These are phyloP conservation scores for Prosopis cineraria DNA, from an alignment of 306 rosid species.

Conservation along the genomic window DNA sequence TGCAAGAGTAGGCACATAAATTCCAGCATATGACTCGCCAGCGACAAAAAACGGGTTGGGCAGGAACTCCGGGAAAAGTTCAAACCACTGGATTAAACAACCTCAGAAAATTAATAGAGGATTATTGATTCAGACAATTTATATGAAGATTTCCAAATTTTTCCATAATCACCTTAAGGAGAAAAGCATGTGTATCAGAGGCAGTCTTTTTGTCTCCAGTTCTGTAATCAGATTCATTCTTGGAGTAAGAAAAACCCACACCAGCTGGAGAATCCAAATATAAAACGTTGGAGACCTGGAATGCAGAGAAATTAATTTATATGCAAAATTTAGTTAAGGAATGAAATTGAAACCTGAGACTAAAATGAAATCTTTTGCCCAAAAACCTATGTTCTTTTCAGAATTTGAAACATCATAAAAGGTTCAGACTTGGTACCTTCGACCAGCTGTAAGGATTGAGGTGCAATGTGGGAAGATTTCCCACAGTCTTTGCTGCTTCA, in stretches of 20 bases:
- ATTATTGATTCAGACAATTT: slow-evolving; percentile 10
- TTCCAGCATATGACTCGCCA: slow-evolving; percentile 95
- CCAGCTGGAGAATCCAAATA: slow-evolving; percentile 99
- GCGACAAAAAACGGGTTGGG: slow-evolving; percentile 71
- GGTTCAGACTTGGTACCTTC: slow-evolving; percentile 54
- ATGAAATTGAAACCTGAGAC: not conserved
- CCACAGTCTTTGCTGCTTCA: slow-evolving; percentile 58
- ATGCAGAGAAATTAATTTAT: slow-evolving; percentile 33
- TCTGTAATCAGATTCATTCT: slow-evolving; percentile 57
- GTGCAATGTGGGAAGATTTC: slow-evolving; percentile 64
- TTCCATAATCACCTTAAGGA: slow-evolving; percentile 68
- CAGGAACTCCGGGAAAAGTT: slow-evolving; percentile 72
- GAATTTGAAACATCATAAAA: slow-evolving; percentile 1
- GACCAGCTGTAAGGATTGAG: slow-evolving; percentile 95
- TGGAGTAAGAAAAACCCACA: slow-evolving; percentile 85
- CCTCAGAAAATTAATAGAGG: slow-evolving; percentile 9
- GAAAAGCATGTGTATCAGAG: slow-evolving; percentile 73
- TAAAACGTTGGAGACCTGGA: slow-evolving; percentile 81
- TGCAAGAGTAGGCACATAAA: slow-evolving; percentile 93
- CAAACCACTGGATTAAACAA: slow-evolving; percentile 74
- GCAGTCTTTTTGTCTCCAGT: slow-evolving; percentile 92
- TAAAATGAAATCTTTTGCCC: not conserved
- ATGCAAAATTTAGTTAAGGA: not conserved
- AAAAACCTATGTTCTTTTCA: slow-evolving; percentile 2
- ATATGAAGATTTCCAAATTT: not conserved